phyloP scores from a whole-genome alignment of 129 eudicot genomes.

The Centella asiatica region DNA sequence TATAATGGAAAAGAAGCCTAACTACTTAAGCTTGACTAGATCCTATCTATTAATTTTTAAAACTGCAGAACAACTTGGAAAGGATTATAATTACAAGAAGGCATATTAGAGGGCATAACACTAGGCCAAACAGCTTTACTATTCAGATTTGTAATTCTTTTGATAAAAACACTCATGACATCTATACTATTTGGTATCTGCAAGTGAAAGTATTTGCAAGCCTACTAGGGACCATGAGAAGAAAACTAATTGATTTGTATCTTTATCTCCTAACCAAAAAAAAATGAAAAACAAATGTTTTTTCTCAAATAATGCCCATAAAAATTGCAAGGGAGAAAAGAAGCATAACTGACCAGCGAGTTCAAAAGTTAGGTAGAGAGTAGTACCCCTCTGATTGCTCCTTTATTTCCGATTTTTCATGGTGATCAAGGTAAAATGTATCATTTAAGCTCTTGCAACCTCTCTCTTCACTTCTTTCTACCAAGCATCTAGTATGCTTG shows the following conservation, averaged over 20 bases:
- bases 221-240: too few species aligned
- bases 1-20: neutral
- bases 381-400: too few species aligned
- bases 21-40: neutral
- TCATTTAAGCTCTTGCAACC: neutral
- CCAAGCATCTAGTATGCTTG: conserved; percentile 1
- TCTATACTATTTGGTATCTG: too few species aligned
- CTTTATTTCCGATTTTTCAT: too few species aligned
- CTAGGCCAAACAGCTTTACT: neutral
- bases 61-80: neutral
- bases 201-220: too few species aligned
- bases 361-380: too few species aligned
- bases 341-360: too few species aligned
- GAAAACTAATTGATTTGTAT: too few species aligned
- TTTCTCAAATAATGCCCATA: too few species aligned
- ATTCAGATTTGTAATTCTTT: neutral
- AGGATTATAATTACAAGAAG: neutral
- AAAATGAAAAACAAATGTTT: too few species aligned
- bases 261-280: too few species aligned
- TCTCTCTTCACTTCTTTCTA: neutral
- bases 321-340: too few species aligned
- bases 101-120: neutral
- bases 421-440: neutral
- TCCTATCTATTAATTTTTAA: neutral
- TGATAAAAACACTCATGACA: neutral